phyloP scores from a whole-genome alignment of 768 basidiomycete species.

The Lyophyllum shimeji region DNA sequence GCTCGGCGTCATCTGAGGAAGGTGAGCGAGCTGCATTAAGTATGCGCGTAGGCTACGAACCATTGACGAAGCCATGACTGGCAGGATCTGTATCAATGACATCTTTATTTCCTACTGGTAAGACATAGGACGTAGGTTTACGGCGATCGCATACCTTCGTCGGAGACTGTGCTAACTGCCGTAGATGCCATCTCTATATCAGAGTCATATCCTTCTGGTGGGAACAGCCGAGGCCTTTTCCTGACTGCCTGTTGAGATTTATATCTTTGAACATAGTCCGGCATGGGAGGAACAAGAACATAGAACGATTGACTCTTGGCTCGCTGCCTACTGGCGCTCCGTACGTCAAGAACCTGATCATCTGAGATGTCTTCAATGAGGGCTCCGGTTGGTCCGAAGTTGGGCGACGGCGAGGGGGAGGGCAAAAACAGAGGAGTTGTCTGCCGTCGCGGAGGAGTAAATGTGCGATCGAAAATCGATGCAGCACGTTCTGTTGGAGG shows the following conservation, averaged over 20 bases:
- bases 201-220: neutral
- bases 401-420: constrained; percentile 38
- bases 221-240: constrained; percentile 3
- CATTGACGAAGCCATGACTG: constrained; percentile 11
- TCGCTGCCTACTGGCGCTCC: neutral
- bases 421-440: constrained; percentile 49
- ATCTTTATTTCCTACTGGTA: constrained; percentile 15
- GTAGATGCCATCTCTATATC: neutral
- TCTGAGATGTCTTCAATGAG: neutral
- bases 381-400: neutral
- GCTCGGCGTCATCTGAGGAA: constrained; percentile 27
- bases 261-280: constrained; percentile 24
- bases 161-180: constrained; percentile 7
- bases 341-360: too few species aligned
- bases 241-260: constrained; percentile 7
- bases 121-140: constrained; percentile 10
- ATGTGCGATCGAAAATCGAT: neutral
- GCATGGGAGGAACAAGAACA: constrained; percentile 32
- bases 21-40: neutral
- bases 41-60: constrained; percentile 10
- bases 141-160: constrained; percentile 21
- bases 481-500: neutral
- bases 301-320: constrained; percentile 13
- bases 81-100: constrained; percentile 16
- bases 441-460: constrained; percentile 5